Conservation (phyloP, 192 early-diverging fungal genomes). For the Linnemannia schmuckeri region DNA sequence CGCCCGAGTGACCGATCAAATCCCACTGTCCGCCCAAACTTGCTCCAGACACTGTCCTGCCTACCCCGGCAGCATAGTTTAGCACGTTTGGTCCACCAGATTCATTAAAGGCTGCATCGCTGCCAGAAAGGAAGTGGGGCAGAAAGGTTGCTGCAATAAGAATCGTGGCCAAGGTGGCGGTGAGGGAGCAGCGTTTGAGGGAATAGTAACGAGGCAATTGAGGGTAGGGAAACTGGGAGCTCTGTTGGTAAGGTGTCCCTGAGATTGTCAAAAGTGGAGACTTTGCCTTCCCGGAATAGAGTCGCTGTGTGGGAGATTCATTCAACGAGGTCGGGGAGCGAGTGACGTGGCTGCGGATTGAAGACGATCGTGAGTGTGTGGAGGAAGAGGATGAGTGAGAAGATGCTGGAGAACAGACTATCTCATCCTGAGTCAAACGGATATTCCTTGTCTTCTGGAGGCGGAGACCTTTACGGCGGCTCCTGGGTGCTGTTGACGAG, state of each 20-base stretch:
- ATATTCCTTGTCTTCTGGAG: neutral
- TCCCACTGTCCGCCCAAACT: slow-evolving; percentile 57
- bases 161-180: neutral
- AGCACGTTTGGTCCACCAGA: neutral
- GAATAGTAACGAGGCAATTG: slow-evolving; percentile 13
- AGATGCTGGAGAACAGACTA: neutral
- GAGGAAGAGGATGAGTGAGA: neutral
- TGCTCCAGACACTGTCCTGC: neutral
- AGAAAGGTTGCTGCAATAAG: slow-evolving; percentile 13
- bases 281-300: neutral
- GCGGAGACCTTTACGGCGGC: neutral
- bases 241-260: neutral
- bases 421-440: too few relatives aligned
- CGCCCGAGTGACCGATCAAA: slow-evolving; percentile 53
- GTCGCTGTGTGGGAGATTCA: neutral
- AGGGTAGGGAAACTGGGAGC: neutral
- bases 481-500: neutral
- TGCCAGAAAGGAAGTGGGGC: slow-evolving; percentile 11
- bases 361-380: slow-evolving; percentile 3
- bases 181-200: slow-evolving; percentile 16
- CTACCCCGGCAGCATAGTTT: neutral
- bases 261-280: neutral
- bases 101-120: slow-evolving; percentile 18
- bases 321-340: neutral
- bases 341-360: neutral